Evolutionary conservation across 2,329 filamentous ascomycete species (phyloP), one percentile per base, ranked within the genome.

Genomic region (Dothiorella sarmentorum): DNA sequence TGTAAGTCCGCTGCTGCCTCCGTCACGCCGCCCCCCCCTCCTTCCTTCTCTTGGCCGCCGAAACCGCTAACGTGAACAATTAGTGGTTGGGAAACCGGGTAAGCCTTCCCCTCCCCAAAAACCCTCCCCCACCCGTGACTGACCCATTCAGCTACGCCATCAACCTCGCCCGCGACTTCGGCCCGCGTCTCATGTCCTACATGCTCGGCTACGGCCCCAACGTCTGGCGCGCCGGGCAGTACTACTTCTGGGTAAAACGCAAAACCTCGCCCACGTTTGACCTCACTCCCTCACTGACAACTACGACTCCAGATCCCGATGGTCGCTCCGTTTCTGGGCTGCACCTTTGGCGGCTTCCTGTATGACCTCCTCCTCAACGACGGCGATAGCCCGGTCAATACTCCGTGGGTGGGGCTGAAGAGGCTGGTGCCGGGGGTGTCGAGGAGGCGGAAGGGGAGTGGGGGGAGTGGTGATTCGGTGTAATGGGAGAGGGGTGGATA

Each of bases 131-230:
- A 2, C 63, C 65, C 0, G 58, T 68, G 7, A 67, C 66, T 7
- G 68, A 68, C 60, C 69, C 69, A 40, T 68, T 65, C 4, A 68
- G 69, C 31, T 61, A 60, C 17, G 70, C 86, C 10, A 87, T 90
- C 61, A 89, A 89, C 64, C 73, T 88, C 40, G 87, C 86, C 20
- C 81, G 87, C 69, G 87, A 90, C 64, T 86, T 90, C 66, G 86
- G 86, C 0, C 87, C 87, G 2, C 77, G 87, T n/a, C 74, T 90
- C 24, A 81, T 88, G 60, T 82, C 82, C 1, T 87, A 85, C 67
- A 83, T 85, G 71, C 69, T 89, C 53, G 87, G 87, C 1, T 90
- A 90, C 67, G 84, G 84, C 1, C 71, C 69, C 58, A 80, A 84
- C 53, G 85, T 88, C 0, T 88, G 83, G 82, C 79, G 76, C 22